Evolutionary conservation across 352 stramenopile genomes (phyloP).

Genomic region (Phytopythium delawarense): DNA sequence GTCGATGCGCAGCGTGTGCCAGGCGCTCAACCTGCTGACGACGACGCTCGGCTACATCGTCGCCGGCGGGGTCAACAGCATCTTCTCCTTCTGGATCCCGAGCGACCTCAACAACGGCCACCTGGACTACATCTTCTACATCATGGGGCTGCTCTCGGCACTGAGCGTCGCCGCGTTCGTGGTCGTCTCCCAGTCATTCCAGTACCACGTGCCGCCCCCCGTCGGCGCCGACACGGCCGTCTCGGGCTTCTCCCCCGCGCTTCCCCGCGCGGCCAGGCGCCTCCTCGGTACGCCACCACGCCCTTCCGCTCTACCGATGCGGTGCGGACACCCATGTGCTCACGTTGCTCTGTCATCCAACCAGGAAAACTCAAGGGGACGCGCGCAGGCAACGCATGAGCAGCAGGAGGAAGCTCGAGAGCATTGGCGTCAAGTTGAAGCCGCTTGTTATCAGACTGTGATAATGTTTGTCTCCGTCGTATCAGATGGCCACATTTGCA

Average conservation of each 20-base stretch:
- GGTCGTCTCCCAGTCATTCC: conserved; percentile 67
- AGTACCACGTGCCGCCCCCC: conserved; percentile 68
- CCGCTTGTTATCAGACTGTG: background rate
- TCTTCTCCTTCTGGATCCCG: conserved; percentile 89
- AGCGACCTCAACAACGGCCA: conserved; percentile 88
- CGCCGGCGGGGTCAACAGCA: conserved; percentile 75
- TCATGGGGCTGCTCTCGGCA: conserved; percentile 66
- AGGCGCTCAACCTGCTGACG: conserved; percentile 88
- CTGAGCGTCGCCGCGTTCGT: conserved; percentile 61
- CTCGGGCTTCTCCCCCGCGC: conserved; percentile 58
- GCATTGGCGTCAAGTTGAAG: no score
- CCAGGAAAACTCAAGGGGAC: conserved; percentile 5
- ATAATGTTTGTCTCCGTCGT: background rate
- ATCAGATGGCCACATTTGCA: background rate
- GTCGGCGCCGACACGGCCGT: conserved; percentile 35
- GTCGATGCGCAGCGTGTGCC: conserved; percentile 89
- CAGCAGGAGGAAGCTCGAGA: background rate
- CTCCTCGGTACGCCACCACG: conserved; percentile 12
- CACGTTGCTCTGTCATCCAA: background rate
- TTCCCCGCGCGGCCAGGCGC: conserved; percentile 43
- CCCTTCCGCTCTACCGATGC: background rate
- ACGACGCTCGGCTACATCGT: conserved; percentile 89
- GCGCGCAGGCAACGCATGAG: background rate
- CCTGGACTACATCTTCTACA: conserved; percentile 89
- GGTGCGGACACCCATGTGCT: background rate